phyloP scores from a whole-genome alignment of 495 filamentous ascomycete species.

The Talaromyces stipitatus region DNA sequence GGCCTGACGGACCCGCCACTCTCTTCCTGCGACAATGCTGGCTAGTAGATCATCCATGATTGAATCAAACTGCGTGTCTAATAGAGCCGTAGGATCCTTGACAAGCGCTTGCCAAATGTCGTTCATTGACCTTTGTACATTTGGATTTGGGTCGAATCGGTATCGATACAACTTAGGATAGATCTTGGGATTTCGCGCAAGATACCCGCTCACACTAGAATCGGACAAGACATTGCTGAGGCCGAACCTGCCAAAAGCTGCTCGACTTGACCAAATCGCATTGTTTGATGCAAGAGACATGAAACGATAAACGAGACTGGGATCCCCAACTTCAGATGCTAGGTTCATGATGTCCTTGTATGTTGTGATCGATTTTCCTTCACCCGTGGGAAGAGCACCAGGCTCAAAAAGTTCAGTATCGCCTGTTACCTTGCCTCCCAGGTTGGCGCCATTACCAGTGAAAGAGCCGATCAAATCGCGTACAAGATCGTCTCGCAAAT shows the following conservation, averaged over 20 bases:
- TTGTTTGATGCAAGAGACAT: constrained; percentile 95
- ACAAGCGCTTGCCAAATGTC: constrained; percentile 93
- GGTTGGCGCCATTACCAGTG: constrained; percentile 61
- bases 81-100: constrained; percentile 65
- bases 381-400: constrained; percentile 85
- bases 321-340: constrained; percentile 88
- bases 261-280: constrained; percentile 89
- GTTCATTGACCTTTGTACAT: constrained; percentile 90
- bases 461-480: constrained; percentile 82
- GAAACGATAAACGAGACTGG: constrained; percentile 90
- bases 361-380: constrained; percentile 80
- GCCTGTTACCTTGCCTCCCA: constrained; percentile 69
- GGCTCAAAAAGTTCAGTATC: constrained; percentile 92
- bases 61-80: constrained; percentile 69
- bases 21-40: constrained; percentile 69
- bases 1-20: constrained; percentile 89
- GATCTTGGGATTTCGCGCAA: constrained; percentile 76
- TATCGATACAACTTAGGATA: constrained; percentile 94
- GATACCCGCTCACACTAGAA: constrained; percentile 64
- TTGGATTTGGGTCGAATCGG: constrained; percentile 86
- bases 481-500: constrained; percentile 73
- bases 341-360: constrained; percentile 95
- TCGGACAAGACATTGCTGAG: constrained; percentile 86
- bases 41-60: constrained; percentile 83
- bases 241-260: constrained; percentile 90